Evolutionary conservation across 2,329 filamentous ascomycete genomes (phyloP).

Genomic region (Alternaria triticina): DNA sequence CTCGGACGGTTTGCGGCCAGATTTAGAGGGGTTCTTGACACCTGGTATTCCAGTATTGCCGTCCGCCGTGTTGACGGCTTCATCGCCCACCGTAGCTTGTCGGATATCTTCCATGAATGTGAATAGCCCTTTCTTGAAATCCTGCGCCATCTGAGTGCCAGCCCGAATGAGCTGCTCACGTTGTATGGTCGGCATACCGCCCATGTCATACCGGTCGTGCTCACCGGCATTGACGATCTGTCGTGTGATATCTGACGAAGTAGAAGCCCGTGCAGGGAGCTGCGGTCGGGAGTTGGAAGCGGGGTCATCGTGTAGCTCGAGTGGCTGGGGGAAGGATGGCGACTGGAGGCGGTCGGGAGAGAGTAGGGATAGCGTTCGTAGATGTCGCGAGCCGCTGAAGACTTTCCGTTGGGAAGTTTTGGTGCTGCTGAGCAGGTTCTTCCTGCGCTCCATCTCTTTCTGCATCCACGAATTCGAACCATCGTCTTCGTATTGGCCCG

Average conservation of each 20-base stretch:
- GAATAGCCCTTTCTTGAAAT: slow-evolving; percentile 87
- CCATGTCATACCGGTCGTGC: slow-evolving; percentile 41
- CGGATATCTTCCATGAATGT: slow-evolving; percentile 95
- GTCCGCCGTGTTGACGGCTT: slow-evolving; percentile 63
- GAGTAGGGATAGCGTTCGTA: slow-evolving; percentile 77
- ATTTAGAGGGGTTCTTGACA: slow-evolving; percentile 33
- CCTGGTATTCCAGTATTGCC: slow-evolving; percentile 46
- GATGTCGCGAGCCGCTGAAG: slow-evolving; percentile 68
- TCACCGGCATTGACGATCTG: slow-evolving; percentile 31
- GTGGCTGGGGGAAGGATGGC: slow-evolving; percentile 48
- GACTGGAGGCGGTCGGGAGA: slow-evolving; percentile 63
- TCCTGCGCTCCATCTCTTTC: slow-evolving; percentile 75
- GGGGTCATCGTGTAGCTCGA: slow-evolving; percentile 43
- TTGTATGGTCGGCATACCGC: slow-evolving; percentile 41
- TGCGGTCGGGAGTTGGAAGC: slow-evolving; percentile 18
- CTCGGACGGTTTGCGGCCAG: slow-evolving; percentile 36
- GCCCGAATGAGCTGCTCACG: slow-evolving; percentile 48
- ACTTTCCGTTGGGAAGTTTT: slow-evolving; percentile 59
- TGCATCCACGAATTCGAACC: slow-evolving; percentile 54
- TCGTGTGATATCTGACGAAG: slow-evolving; percentile 41
- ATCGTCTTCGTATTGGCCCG: slow-evolving; percentile 49
- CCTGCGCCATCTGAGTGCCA: slow-evolving; percentile 81
- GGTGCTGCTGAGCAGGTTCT: slow-evolving; percentile 65
- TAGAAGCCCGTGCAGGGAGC: slow-evolving; percentile 29
- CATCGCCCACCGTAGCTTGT: slow-evolving; percentile 94